Conservation (phyloP, 805 yeast genomes). For the Metschnikowia aberdeeniae region DNA sequence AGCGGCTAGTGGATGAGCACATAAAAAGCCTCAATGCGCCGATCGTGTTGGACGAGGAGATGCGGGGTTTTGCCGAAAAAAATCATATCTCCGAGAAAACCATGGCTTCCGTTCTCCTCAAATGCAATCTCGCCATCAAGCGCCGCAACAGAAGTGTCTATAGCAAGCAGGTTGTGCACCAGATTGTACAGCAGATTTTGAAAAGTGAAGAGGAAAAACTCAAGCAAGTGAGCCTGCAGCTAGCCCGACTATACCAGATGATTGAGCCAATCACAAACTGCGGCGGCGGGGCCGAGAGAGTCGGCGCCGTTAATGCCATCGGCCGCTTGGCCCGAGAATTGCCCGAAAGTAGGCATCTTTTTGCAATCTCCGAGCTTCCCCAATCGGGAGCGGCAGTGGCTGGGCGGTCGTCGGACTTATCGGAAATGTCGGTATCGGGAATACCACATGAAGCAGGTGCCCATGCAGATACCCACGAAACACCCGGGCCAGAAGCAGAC, state of each 20-base stretch:
- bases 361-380: constrained; percentile 10
- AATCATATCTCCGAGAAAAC: constrained; percentile 9
- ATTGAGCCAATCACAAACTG: constrained; percentile 23
- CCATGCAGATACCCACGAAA: background rate
- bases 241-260: constrained; percentile 19
- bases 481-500: background rate
- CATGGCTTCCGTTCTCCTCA: constrained; percentile 20
- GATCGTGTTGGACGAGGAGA: constrained; percentile 17
- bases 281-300: background rate
- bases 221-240: constrained; percentile 24
- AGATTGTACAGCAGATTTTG: constrained; percentile 33
- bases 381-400: background rate
- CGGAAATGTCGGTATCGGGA: too few species aligned
- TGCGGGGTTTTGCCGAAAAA: constrained; percentile 14
- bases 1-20: constrained; percentile 31
- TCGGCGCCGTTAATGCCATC: background rate
- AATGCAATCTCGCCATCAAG: constrained; percentile 21
- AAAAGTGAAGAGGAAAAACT: constrained; percentile 31
- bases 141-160: constrained; percentile 27
- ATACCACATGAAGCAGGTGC: background rate
- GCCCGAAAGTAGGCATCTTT: constrained; percentile 33
- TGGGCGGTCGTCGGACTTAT: background rate
- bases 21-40: constrained; percentile 27
- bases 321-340: constrained; percentile 25
- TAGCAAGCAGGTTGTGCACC: constrained; percentile 30